A percentile compares a stretch with the other conserved stretches of the same genome.
phyloP scores from a whole-genome alignment of 768 basidiomycete species.

The Fibroporia radiculosa region DNA sequence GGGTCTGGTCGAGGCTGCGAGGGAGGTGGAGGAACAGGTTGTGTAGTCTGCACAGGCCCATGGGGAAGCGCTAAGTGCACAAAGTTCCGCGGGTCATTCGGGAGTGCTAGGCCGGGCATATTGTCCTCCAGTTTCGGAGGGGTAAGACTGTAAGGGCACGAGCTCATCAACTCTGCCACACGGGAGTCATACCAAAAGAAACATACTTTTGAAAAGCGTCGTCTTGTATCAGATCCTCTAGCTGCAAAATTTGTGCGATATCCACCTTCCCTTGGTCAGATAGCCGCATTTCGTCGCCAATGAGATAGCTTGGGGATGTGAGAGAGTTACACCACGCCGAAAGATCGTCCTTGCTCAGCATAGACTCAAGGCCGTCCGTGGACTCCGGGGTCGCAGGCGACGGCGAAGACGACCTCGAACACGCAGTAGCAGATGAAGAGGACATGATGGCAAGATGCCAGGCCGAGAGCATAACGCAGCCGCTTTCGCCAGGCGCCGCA shows the following conservation, averaged over 20 bases:
- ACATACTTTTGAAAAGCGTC: conserved; percentile 72
- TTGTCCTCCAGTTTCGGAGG: background rate
- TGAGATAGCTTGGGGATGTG: conserved; percentile 34
- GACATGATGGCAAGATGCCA: conserved; percentile 39
- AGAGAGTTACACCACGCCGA: conserved; percentile 53
- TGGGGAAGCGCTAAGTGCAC: conserved; percentile 15
- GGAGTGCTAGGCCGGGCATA: background rate
- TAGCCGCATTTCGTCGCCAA: conserved; percentile 29
- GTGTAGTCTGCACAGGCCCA: conserved; percentile 29
- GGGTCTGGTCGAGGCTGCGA: conserved; percentile 49
- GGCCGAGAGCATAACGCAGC: background rate
- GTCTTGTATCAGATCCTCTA: conserved; percentile 70
- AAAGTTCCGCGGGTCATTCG: background rate
- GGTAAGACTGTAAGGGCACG: background rate
- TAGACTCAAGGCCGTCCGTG: conserved; percentile 43
- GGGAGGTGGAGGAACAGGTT: conserved; percentile 62
- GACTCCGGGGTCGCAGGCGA: conserved; percentile 62
- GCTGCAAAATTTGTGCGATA: conserved; percentile 44
- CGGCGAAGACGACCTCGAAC: conserved; percentile 69
- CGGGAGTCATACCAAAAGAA: background rate
- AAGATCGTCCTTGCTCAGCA: conserved; percentile 45
- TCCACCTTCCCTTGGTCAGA: conserved; percentile 33
- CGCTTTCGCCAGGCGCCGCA: background rate
- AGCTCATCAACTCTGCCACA: too few species aligned
- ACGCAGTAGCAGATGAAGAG: conserved; percentile 46